Evolutionary conservation across 2,329 filamentous ascomycete species (phyloP).

Genomic region (Harringtonia lauricola): DNA sequence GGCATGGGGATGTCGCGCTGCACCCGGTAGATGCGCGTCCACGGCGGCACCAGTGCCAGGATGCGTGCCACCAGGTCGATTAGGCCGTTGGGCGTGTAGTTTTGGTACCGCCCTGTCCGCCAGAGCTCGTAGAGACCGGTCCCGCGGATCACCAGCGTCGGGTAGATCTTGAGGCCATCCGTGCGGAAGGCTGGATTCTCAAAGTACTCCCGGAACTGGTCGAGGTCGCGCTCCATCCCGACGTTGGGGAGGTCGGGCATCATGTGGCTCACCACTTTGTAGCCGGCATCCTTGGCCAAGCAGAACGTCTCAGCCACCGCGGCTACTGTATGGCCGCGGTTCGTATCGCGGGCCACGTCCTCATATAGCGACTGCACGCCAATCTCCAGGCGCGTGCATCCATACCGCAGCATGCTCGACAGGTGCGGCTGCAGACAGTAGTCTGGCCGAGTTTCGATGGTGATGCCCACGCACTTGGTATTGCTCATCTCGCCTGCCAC

Average conservation of each 20-base stretch:
- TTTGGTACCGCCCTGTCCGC: slow-evolving; percentile 94
- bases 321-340: slow-evolving; percentile 90
- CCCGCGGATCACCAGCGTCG: slow-evolving; percentile 90
- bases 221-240: slow-evolving; percentile 93
- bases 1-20: slow-evolving; percentile 99
- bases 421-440: slow-evolving; percentile 96
- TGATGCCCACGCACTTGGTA: slow-evolving; percentile 94
- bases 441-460: slow-evolving; percentile 92
- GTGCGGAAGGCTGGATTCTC: slow-evolving; percentile 93
- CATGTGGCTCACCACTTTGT: slow-evolving; percentile 99
- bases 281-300: slow-evolving; percentile 93
- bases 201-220: slow-evolving; percentile 97
- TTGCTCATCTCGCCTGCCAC: slow-evolving; percentile 92
- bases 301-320: slow-evolving; percentile 95
- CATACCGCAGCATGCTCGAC: slow-evolving; percentile 93
- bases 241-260: slow-evolving; percentile 98
- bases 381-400: slow-evolving; percentile 87
- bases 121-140: slow-evolving; percentile 95
- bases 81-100: slow-evolving; percentile 94
- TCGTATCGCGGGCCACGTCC: slow-evolving; percentile 95
- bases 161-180: slow-evolving; percentile 95
- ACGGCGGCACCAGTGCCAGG: slow-evolving; percentile 84
- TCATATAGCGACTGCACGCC: slow-evolving; percentile 96
- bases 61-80: slow-evolving; percentile 97
- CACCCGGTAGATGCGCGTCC: slow-evolving; percentile 97